A percentile compares a stretch with the other conserved stretches of the same genome.
These are phyloP conservation scores for Lepidium campestre DNA, from an alignment of 441 rosid species.

Conservation along the genomic window DNA sequence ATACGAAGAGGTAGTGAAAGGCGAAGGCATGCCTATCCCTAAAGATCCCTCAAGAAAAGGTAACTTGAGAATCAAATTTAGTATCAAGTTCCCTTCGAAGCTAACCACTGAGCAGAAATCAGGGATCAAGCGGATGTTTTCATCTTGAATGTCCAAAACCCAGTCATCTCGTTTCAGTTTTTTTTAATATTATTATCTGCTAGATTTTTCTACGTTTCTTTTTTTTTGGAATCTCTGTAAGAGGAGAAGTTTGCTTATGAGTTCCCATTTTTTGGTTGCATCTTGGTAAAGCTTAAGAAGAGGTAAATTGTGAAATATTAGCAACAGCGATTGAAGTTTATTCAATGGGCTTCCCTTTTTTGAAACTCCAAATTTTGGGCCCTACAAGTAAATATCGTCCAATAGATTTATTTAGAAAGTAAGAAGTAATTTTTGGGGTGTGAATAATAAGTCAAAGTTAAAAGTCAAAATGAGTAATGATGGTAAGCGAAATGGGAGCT, in stretches of 20 bases:
- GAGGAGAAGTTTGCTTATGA: neutral
- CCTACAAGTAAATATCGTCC: neutral
- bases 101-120: conserved; percentile 67
- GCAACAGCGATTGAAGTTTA: neutral
- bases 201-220: neutral
- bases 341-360: neutral
- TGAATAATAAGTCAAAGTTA: neutral
- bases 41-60: conserved; percentile 58
- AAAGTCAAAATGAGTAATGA: conserved; percentile 1
- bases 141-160: neutral
- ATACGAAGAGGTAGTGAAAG: conserved; percentile 62
- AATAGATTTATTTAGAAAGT: neutral
- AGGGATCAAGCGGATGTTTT: conserved; percentile 55
- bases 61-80: conserved; percentile 61
- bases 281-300: neutral
- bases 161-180: neutral
- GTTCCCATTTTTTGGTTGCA: neutral
- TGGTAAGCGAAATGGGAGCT: neutral
- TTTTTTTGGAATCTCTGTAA: neutral
- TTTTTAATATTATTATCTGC: neutral
- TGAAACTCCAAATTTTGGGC: neutral
- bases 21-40: conserved; percentile 79
- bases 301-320: neutral
- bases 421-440: neutral
- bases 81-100: conserved; percentile 60